Evolutionary conservation across 345 rosid species (phyloP).

Genomic region (Firmiana major): DNA sequence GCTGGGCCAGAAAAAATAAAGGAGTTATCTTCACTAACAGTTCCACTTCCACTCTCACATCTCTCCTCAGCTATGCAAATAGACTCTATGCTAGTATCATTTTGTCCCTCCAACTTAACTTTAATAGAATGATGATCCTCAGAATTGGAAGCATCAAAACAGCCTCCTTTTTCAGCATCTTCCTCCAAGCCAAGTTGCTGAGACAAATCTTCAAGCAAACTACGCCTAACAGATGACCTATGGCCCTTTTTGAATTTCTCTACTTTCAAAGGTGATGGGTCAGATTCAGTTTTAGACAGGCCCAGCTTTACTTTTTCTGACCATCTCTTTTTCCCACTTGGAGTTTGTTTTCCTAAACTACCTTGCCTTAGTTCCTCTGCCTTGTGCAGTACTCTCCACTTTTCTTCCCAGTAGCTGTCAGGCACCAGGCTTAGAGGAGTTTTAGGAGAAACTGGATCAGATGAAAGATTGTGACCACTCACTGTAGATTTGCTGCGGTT

Average conservation of each 20-base stretch:
- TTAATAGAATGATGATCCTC: constrained; percentile 22
- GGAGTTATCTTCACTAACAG: constrained; percentile 53
- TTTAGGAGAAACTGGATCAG: constrained; percentile 55
- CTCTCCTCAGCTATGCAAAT: constrained; percentile 43
- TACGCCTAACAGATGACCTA: constrained; percentile 48
- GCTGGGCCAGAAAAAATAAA: constrained; percentile 42
- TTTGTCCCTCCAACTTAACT: constrained; percentile 30
- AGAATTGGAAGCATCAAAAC: constrained; percentile 22
- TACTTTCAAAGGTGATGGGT: constrained; percentile 47
- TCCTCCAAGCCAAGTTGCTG: constrained; percentile 51
- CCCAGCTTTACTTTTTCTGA: constrained; percentile 54
- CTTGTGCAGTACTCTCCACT: constrained; percentile 75
- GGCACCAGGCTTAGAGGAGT: constrained; percentile 58
- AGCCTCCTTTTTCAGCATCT: constrained; percentile 28
- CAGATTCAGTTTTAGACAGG: constrained; percentile 73
- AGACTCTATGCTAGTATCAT: constrained; percentile 24
- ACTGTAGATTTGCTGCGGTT: constrained; percentile 38
- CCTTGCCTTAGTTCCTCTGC: constrained; percentile 51
- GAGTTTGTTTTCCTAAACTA: constrained; percentile 36
- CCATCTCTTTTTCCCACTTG: constrained; percentile 62
- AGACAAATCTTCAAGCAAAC: constrained; percentile 73
- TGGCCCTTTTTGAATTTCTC: constrained; percentile 28
- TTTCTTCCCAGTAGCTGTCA: constrained; percentile 95
- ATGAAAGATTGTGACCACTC: constrained; percentile 51
- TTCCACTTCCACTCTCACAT: constrained; percentile 30